These are phyloP conservation scores for Suillus clintonianus DNA, from an alignment of 768 basidiomycete species.

Conservation along the genomic window DNA sequence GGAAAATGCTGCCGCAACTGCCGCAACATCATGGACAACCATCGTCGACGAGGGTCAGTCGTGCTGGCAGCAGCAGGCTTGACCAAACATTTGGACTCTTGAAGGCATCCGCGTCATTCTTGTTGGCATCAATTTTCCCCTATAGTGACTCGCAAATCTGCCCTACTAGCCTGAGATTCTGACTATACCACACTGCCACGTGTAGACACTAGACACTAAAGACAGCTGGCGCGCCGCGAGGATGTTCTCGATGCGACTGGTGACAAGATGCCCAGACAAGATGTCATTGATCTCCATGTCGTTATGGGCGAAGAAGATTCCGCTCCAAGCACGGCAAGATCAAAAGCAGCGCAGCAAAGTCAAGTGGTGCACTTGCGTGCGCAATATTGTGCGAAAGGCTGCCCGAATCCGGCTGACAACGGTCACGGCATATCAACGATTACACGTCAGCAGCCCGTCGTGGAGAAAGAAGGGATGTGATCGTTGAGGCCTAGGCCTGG, in stretches of 20 bases:
- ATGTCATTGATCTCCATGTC: constrained; percentile 24
- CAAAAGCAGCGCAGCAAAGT: constrained; percentile 5
- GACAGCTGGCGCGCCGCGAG: constrained; percentile 24
- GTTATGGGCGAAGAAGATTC: constrained; percentile 24
- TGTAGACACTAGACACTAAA: too few species aligned
- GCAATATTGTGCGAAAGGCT: background rate
- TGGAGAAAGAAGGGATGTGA: background rate
- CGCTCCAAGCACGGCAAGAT: constrained; percentile 22
- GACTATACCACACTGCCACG: background rate
- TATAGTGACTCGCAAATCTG: background rate
- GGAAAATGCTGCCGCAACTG: background rate
- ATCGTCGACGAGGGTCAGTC: background rate
- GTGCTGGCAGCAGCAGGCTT: background rate
- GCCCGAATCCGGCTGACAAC: background rate
- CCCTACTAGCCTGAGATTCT: background rate
- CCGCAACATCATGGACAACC: background rate
- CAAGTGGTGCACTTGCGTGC: background rate
- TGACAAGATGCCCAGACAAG: constrained; percentile 16
- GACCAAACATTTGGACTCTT: background rate
- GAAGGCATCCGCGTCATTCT: background rate
- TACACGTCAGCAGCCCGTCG: background rate
- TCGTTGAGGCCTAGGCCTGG: background rate
- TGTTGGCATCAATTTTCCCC: background rate
- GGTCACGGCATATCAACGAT: background rate
- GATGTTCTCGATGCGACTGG: constrained; percentile 18